Conservation (phyloP, 352 stramenopile genomes). For the Globisporangium cylindrosporum region DNA sequence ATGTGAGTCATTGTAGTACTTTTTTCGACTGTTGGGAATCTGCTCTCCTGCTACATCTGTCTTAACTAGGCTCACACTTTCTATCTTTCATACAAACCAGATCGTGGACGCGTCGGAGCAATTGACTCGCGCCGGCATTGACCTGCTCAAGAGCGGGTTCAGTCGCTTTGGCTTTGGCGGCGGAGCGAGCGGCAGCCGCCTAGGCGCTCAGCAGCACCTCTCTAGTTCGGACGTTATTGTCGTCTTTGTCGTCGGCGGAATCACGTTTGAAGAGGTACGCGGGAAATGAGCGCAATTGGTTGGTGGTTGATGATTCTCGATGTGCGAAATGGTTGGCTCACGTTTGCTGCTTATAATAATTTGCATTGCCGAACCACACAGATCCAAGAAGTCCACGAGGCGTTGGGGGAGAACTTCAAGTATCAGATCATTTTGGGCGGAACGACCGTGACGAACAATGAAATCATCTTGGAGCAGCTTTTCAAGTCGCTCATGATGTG, state of each 20-base stretch:
- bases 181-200: constrained; percentile 16
- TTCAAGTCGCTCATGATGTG: constrained; percentile 25
- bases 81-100: constrained; percentile 20
- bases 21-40: not conserved
- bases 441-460: constrained; percentile 71
- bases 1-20: constrained; percentile 27
- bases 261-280: constrained; percentile 73
- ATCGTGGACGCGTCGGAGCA: constrained; percentile 78
- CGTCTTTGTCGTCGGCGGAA: constrained; percentile 74
- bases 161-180: constrained; percentile 73
- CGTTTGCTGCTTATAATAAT: not conserved
- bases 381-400: constrained; percentile 66
- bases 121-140: constrained; percentile 68
- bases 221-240: constrained; percentile 44
- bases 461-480: constrained; percentile 59
- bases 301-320: not conserved
- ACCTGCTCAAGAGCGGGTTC: constrained; percentile 79
- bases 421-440: constrained; percentile 70
- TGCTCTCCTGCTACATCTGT: not conserved
- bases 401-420: constrained; percentile 39
- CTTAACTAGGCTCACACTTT: not conserved
- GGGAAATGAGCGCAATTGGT: not conserved
- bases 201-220: constrained; percentile 25
- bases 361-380: constrained; percentile 12
- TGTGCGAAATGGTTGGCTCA: not conserved